These are phyloP conservation scores for Lasiosphaeriaceae sp. DNA, from an alignment of 495 filamentous ascomycete species.

Conservation along the genomic window DNA sequence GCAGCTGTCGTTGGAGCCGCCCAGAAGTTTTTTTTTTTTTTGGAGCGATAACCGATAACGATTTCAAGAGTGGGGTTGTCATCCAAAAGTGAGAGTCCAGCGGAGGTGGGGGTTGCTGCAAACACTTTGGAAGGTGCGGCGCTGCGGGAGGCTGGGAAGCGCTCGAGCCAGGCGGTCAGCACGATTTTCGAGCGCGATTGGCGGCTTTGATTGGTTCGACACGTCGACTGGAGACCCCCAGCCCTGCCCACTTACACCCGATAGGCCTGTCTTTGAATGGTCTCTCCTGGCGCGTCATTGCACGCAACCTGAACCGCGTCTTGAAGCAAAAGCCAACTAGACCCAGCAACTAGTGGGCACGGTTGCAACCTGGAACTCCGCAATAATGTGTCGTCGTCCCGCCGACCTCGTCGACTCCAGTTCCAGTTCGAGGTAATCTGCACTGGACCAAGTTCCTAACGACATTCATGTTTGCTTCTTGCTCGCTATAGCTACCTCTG, in stretches of 20 bases:
- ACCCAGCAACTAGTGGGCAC: not conserved
- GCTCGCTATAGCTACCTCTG: not conserved
- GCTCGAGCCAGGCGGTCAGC: not conserved
- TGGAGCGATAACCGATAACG: conserved; percentile 30
- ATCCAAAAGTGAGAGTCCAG: too few relatives aligned
- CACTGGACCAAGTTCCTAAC: not conserved
- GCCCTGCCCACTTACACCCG: conserved; percentile 14
- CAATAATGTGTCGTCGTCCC: not conserved
- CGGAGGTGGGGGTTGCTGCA: conserved; percentile 9
- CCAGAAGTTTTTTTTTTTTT: conserved; percentile 19
- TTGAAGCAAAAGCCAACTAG: conserved; percentile 1
- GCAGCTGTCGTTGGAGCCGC: conserved; percentile 4
- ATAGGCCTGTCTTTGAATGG: conserved; percentile 1
- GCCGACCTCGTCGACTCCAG: conserved; percentile 1
- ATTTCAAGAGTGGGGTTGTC: too few relatives aligned
- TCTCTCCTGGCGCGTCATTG: conserved; percentile 20
- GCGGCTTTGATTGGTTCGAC: conserved; percentile 21
- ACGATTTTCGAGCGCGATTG: conserved; percentile 13
- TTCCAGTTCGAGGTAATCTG: not conserved
- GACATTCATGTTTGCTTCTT: not conserved
- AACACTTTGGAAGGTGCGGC: not conserved
- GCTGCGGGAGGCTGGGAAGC: conserved; percentile 11
- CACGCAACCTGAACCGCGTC: conserved; percentile 25
- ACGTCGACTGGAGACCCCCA: conserved; percentile 13
- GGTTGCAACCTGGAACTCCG: not conserved